phyloP scores from a whole-genome alignment of 2,329 filamentous ascomycete genomes.

The Talaromyces sp. region DNA sequence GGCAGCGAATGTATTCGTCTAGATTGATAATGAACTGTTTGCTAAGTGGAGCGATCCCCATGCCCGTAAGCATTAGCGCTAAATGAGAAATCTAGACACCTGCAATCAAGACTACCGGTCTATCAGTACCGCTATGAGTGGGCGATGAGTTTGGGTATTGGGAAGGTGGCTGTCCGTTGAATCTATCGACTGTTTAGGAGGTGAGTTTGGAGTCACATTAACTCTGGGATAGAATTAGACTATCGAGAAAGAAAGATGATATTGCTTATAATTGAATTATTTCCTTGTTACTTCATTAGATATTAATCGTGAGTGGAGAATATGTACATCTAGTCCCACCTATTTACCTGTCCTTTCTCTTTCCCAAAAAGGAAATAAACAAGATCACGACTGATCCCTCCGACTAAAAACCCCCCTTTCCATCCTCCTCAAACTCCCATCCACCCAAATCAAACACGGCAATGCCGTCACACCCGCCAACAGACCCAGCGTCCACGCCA shows the following conservation, averaged over 20 bases:
- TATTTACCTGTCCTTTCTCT: background rate
- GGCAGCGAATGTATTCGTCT: too few species aligned
- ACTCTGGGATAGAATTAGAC: background rate
- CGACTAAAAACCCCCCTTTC: background rate
- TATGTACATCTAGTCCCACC: background rate
- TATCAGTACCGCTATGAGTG: too few species aligned
- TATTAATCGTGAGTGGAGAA: background rate
- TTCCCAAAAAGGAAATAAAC: background rate
- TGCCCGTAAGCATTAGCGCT: too few species aligned
- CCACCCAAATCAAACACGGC: constrained; percentile 14
- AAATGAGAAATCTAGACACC: too few species aligned
- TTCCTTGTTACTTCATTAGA: background rate
- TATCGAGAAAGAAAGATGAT: background rate
- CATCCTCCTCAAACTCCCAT: constrained; percentile 10
- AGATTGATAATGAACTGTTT: too few species aligned
- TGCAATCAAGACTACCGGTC: too few species aligned
- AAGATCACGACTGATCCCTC: background rate
- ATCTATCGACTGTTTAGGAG: too few species aligned
- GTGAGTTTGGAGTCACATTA: background rate
- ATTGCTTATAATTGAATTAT: background rate
- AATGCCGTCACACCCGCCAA: constrained; percentile 22
- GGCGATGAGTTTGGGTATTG: too few species aligned
- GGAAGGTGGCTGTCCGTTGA: too few species aligned
- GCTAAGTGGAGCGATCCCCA: too few species aligned
- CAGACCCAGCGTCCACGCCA: constrained; percentile 23